Conservation (phyloP, 2,329 filamentous ascomycete species). For the Colletotrichum tropicicola region DNA sequence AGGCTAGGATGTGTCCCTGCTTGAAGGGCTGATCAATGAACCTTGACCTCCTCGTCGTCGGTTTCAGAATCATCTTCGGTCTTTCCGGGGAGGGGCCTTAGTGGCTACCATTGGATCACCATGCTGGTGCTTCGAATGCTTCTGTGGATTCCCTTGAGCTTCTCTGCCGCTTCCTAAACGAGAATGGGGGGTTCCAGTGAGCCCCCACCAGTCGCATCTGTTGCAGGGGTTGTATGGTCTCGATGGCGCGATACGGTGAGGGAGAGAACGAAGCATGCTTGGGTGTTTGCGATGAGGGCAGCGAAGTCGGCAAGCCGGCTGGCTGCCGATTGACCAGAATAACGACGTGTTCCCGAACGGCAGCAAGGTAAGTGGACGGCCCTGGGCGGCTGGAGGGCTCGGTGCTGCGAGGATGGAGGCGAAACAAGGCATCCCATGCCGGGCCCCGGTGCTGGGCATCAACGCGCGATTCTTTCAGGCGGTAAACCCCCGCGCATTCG, state of each 20-base stretch:
- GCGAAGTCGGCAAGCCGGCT: conserved; percentile 4
- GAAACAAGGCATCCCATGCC: neutral
- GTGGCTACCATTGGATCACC: conserved; percentile 4
- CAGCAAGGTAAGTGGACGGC: neutral
- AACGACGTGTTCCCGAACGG: neutral
- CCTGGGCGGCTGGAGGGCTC: neutral
- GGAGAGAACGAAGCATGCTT: conserved; percentile 16
- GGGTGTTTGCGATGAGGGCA: conserved; percentile 1
- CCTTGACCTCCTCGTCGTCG: conserved; percentile 20
- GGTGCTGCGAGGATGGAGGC: neutral
- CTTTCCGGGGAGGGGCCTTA: conserved; percentile 24
- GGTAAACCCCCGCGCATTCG: neutral
- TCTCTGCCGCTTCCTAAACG: conserved; percentile 30
- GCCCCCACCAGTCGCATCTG: neutral
- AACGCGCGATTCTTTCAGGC: conserved; percentile 4
- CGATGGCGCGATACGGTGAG: conserved; percentile 16
- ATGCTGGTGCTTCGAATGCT: conserved; percentile 26
- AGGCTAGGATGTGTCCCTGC: conserved; percentile 24
- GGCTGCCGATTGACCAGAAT: conserved; percentile 1
- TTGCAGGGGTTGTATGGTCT: conserved; percentile 7
- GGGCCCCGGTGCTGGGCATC: conserved; percentile 13
- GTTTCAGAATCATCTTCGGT: conserved; percentile 32
- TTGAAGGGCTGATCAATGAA: conserved; percentile 22
- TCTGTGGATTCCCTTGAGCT: conserved; percentile 27
- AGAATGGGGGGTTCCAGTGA: conserved; percentile 1